Conservation (phyloP, 805 yeast species). For the Barnettozyma siamensis region DNA sequence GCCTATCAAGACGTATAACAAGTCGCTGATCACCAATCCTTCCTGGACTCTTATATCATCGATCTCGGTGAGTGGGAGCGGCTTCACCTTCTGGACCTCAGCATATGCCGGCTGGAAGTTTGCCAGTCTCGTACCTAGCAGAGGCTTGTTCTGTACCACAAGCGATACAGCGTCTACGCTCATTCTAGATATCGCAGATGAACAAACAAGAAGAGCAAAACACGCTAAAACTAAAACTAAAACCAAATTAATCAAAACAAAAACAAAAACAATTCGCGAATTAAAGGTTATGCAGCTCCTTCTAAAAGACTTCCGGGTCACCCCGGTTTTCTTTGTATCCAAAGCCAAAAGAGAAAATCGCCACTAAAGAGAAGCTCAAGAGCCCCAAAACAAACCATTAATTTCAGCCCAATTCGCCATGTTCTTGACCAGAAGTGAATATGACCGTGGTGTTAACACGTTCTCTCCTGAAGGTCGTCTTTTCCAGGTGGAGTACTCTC, state of each 20-base stretch:
- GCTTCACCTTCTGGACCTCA: conserved; percentile 29
- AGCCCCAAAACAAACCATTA: not conserved
- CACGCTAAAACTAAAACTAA: not conserved
- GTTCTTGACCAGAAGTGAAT: conserved; percentile 99
- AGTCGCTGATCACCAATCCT: conserved; percentile 63
- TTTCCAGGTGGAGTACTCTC: conserved; percentile 95
- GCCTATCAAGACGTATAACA: conserved; percentile 62
- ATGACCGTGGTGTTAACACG: conserved; percentile 97
- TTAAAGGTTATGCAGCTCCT: no score
- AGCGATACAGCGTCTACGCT: not conserved
- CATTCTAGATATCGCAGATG: no score
- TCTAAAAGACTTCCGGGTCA: not conserved
- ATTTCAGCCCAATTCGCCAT: conserved; percentile 57
- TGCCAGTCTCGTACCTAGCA: conserved; percentile 17
- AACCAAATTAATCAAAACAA: not conserved
- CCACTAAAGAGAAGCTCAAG: conserved; percentile 1
- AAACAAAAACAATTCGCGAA: not conserved
- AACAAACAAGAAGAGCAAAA: not conserved
- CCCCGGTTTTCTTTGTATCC: not conserved
- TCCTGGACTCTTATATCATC: conserved; percentile 59
- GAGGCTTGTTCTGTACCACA: not conserved
- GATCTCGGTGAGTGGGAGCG: conserved; percentile 42
- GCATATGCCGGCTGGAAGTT: conserved; percentile 31
- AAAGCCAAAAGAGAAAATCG: not conserved
- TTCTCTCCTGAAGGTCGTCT: conserved; percentile 98